Evolutionary conservation across 371 early-diverging fungal genomes (phyloP).

Genomic region (Lichtheimia hyalospora): DNA sequence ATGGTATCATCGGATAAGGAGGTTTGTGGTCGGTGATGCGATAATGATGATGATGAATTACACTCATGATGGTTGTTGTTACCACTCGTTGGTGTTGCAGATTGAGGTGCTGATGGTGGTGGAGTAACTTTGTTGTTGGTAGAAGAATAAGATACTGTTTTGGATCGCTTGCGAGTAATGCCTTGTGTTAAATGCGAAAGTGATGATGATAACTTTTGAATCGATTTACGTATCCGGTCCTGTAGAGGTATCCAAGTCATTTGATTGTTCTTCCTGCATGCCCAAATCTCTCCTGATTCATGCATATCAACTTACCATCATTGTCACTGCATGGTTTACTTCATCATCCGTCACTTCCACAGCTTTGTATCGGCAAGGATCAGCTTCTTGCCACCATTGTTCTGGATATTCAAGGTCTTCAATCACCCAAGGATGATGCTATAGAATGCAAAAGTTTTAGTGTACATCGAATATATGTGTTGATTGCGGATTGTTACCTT

Average conservation of each 20-base stretch:
- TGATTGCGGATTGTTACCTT: constrained; percentile 50
- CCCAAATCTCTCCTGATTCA: too few species aligned
- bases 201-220: constrained; percentile 23
- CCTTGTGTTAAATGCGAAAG: constrained; percentile 21
- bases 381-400: constrained; percentile 37
- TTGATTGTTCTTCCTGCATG: too few species aligned
- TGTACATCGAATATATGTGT: not conserved
- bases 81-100: not conserved
- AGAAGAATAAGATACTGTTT: constrained; percentile 13
- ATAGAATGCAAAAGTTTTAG: not conserved
- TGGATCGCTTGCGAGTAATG: constrained; percentile 20
- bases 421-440: constrained; percentile 88
- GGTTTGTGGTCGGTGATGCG: constrained; percentile 15
- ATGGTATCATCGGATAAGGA: constrained; percentile 17
- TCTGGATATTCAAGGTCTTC: constrained; percentile 65
- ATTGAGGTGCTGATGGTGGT: not conserved
- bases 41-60: not conserved
- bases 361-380: constrained; percentile 31
- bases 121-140: not conserved
- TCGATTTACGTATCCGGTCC: constrained; percentile 26
- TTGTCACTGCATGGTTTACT: constrained; percentile 24
- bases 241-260: not conserved
- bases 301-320: constrained; percentile 24
- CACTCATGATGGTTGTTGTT: not conserved
- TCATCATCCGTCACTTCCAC: constrained; percentile 28